A percentile compares a stretch with the other conserved stretches of the same genome.
Evolutionary conservation across 2,329 filamentous ascomycete species (phyloP).

Genomic region (Penicillium decumbens): DNA sequence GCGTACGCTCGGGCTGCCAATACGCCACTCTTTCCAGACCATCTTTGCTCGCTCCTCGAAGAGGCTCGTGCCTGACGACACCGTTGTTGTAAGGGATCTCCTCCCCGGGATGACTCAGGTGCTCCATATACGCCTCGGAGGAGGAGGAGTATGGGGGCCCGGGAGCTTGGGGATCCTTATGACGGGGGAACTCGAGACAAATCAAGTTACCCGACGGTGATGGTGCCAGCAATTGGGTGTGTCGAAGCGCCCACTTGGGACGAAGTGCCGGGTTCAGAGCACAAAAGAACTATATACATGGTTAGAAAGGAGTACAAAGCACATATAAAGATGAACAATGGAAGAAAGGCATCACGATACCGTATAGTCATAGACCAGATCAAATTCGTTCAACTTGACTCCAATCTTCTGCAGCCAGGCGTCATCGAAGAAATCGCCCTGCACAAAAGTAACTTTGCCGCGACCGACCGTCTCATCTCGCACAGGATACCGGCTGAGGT

Average conservation of each 20-base stretch:
- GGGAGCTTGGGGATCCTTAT: conserved; percentile 59
- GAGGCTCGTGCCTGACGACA: conserved; percentile 46
- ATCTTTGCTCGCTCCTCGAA: conserved; percentile 40
- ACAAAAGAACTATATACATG: conserved; percentile 53
- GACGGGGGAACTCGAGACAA: conserved; percentile 72
- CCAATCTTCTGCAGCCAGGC: conserved; percentile 38
- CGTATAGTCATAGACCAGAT: conserved; percentile 60
- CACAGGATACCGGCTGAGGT: conserved; percentile 34
- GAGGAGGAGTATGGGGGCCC: conserved; percentile 72
- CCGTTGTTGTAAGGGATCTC: conserved; percentile 59
- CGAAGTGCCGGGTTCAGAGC: conserved; percentile 53
- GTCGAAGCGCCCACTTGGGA: conserved; percentile 55
- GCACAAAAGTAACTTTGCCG: conserved; percentile 40
- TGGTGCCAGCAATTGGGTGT: conserved; percentile 51
- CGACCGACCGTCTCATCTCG: conserved; percentile 34
- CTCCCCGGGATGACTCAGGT: conserved; percentile 66
- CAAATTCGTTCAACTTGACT: conserved; percentile 35
- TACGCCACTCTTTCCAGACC: conserved; percentile 49
- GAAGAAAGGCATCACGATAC: conserved; percentile 29
- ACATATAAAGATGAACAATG: neutral
- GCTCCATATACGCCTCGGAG: conserved; percentile 65
- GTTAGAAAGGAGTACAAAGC: conserved; percentile 10
- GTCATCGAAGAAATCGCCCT: conserved; percentile 45
- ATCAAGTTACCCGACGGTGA: conserved; percentile 49
- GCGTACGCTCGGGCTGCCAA: conserved; percentile 55